Percentiles rank a stretch among this genome's conserved stretches.
Evolutionary conservation across 352 stramenopile genomes (phyloP).

Genomic region (Blastocystis sp.): DNA sequence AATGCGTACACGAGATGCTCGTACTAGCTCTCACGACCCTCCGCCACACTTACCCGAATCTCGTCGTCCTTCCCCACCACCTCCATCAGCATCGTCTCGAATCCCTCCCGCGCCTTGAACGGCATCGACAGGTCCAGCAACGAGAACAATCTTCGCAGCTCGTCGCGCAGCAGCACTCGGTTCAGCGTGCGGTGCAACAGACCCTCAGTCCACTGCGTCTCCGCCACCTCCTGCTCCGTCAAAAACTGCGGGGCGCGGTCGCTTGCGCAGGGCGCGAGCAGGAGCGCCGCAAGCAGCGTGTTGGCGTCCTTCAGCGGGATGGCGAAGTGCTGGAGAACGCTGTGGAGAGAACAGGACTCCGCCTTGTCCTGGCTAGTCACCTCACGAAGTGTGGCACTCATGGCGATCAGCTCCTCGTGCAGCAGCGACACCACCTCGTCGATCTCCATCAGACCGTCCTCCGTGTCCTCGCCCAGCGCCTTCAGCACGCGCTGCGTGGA

Average conservation of each 20-base stretch:
- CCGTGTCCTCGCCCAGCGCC: neutral
- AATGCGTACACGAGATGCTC: conserved; percentile 28
- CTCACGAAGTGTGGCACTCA: neutral
- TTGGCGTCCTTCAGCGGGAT: neutral
- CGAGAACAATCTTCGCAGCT: conserved; percentile 37
- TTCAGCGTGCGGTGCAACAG: neutral
- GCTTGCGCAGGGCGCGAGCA: neutral
- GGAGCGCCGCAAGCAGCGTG: neutral
- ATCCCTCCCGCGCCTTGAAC: neutral
- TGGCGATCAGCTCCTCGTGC: conserved; percentile 16
- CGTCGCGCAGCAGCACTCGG: conserved; percentile 38
- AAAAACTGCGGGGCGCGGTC: neutral
- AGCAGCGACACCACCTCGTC: neutral
- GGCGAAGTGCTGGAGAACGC: neutral
- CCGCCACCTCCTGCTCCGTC: neutral
- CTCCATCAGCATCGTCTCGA: conserved; percentile 17
- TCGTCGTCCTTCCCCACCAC: neutral
- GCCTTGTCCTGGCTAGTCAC: conserved; percentile 23
- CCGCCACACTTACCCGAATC: neutral
- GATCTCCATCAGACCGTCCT: conserved; percentile 30
- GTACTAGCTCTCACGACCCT: neutral
- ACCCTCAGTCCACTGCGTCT: conserved; percentile 1
- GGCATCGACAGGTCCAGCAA: conserved; percentile 11
- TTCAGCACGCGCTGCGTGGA: neutral
- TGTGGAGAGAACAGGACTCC: neutral